Base-by-base conservation (phyloP, 1,139 yeast genomes). In the Saccharomyces hybrid region DNA sequence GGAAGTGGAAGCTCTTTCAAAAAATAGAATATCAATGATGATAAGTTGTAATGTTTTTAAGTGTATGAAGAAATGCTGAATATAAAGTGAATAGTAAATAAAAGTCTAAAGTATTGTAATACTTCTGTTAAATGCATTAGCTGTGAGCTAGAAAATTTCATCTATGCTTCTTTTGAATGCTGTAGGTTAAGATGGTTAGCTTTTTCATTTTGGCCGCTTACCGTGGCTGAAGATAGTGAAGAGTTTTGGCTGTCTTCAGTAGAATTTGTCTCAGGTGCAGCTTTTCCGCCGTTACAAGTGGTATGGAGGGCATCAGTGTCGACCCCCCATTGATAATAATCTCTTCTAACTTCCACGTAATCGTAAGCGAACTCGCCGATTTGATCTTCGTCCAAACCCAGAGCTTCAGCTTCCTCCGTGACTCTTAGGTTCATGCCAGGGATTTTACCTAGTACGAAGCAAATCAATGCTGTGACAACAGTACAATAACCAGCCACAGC, bases 341-440 rank as follows among this genome's bases (percentile, higher is more conserved):
- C 96, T 70, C 98, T 82, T 72, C 98, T 82, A 25, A 91, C 96
- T 75, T 93, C 99, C 56, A 93, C 97, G 68, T 90, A 93, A 73
- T 93, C 98, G 70, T 91, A 93, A 25, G 99, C 99, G 73, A 93
- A 93, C 72, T 93, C 98, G 53, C 99, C 99, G 62, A 93, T 88
- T 74, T 93, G 97, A 71, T 89, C 96, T 71, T 93, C 98, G 71
- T 93, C 99, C 73, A 90, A 81, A 57, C 99, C 99, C 31, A 78
- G 76, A 61, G 85, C 88, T 71, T 93, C 99, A 16, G 85, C 96
- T 53, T 84, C 84, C 69, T 88, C 95, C 59, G 82, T 78, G 8
- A 89, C 88, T 64, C 98, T 80, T 62, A 93, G 76, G 59, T 84
- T 78, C 64, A 89, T 79, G 9, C 93, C 95, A 3, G 99, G 99